Evolutionary conservation across 2,329 filamentous ascomycete genomes (phyloP).

Genomic region (Nemania bipapillata): DNA sequence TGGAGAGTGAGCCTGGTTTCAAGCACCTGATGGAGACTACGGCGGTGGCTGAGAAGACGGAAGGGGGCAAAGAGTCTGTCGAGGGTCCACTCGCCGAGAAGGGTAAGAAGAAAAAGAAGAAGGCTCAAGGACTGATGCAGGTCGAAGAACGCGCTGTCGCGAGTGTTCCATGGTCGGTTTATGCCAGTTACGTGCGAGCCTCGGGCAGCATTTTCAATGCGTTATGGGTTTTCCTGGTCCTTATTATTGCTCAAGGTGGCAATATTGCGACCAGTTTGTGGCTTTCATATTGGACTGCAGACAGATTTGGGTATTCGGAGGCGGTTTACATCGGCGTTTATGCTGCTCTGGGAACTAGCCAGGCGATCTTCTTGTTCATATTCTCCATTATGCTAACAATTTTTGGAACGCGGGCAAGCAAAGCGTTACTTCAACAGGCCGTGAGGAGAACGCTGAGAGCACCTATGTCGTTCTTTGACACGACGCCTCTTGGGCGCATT

Average conservation of each 20-base stretch:
- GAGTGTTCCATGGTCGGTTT: conserved; percentile 83
- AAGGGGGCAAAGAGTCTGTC: conserved; percentile 60
- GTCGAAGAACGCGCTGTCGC: conserved; percentile 72
- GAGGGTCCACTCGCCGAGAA: conserved; percentile 60
- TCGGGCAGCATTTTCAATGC: conserved; percentile 77
- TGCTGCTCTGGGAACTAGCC: conserved; percentile 75
- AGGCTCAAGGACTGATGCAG: conserved; percentile 75
- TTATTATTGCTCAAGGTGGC: conserved; percentile 79
- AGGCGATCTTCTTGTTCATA: conserved; percentile 79
- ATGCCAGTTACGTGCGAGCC: conserved; percentile 78
- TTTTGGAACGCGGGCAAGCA: conserved; percentile 83
- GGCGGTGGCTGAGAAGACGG: conserved; percentile 74
- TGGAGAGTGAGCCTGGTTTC: conserved; percentile 81
- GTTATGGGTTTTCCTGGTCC: conserved; percentile 69
- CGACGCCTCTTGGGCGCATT: conserved; percentile 91
- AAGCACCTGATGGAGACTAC: conserved; percentile 86
- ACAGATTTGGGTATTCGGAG: conserved; percentile 74
- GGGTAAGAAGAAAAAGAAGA: conserved; percentile 67
- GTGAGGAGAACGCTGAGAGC: conserved; percentile 79
- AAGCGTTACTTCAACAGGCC: conserved; percentile 81
- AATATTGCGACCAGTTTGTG: conserved; percentile 91
- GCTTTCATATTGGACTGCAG: conserved; percentile 92
- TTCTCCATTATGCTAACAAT: conserved; percentile 84
- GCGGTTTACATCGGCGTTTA: conserved; percentile 79
- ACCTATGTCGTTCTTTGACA: conserved; percentile 95